phyloP scores from a whole-genome alignment of 2,329 filamentous ascomycete genomes.

The Monosporascus sp. region DNA sequence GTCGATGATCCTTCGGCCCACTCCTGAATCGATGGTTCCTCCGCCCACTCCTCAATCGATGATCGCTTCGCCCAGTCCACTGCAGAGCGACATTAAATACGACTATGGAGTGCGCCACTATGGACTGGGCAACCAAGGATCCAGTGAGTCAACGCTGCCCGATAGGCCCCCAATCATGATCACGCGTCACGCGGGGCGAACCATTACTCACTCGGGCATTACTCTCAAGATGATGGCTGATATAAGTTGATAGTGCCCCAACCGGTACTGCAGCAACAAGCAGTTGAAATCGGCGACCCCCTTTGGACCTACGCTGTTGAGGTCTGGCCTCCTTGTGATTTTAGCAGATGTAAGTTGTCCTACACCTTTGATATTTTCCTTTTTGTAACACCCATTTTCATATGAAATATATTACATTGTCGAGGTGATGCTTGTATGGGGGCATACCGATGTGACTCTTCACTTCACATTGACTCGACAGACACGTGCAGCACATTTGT shows the following conservation, averaged over 20 bases:
- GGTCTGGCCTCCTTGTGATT: constrained; percentile 16
- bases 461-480: neutral
- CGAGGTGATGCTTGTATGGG: neutral
- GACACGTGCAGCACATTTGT: neutral
- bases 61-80: too few relatives aligned
- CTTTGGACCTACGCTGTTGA: constrained; percentile 22
- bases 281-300: constrained; percentile 1
- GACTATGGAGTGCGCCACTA: neutral
- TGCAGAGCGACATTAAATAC: neutral
- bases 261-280: neutral
- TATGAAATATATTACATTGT: neutral
- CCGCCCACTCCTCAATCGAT: too few relatives aligned
- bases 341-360: constrained; percentile 11
- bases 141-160: neutral
- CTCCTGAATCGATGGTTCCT: too few relatives aligned
- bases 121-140: neutral
- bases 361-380: constrained; percentile 1
- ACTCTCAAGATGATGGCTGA: neutral
- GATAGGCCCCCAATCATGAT: neutral
- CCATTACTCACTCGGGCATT: neutral
- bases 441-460: neutral
- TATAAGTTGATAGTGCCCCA: neutral
- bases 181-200: neutral
- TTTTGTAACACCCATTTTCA: constrained; percentile 1
- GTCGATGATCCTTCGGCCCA: too few relatives aligned